A percentile compares a stretch with the other conserved stretches of the same genome.
phyloP scores from a whole-genome alignment of 495 filamentous ascomycete genomes.

The Bacidia rubella region DNA sequence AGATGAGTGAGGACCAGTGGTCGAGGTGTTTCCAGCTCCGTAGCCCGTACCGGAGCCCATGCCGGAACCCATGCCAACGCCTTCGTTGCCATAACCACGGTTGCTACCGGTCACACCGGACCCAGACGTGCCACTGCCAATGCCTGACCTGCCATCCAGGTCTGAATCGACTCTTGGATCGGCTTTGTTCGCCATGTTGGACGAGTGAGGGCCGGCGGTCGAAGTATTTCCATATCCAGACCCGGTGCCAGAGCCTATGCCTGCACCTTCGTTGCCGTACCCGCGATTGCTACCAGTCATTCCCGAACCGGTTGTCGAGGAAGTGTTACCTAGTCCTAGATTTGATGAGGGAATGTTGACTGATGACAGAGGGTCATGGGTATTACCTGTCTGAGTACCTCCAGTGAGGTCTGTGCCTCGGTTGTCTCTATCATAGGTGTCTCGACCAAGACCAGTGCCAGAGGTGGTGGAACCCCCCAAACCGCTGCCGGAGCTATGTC shows the following conservation, averaged over 20 bases:
- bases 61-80: not conserved
- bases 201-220: constrained; percentile 25
- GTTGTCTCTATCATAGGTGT: constrained; percentile 3
- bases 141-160: constrained; percentile 10
- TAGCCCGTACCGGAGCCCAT: constrained; percentile 5
- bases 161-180: constrained; percentile 40
- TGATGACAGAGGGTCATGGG: not conserved
- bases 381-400: not conserved
- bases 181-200: constrained; percentile 30
- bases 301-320: not conserved
- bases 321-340: not conserved
- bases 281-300: not conserved
- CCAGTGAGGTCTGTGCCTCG: not conserved
- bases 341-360: not conserved
- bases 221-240: too few relatives aligned
- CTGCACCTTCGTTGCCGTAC: not conserved
- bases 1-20: constrained; percentile 22
- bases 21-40: constrained; percentile 13
- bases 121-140: not conserved
- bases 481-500: not conserved
- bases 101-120: too few relatives aligned
- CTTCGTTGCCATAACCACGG: not conserved
- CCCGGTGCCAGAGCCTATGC: not conserved
- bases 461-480: constrained; percentile 4
- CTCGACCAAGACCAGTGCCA: not conserved